Percentiles rank a stretch among this genome's conserved stretches.
Conservation (phyloP, 805 yeast genomes). For the Candida saitoana region DNA sequence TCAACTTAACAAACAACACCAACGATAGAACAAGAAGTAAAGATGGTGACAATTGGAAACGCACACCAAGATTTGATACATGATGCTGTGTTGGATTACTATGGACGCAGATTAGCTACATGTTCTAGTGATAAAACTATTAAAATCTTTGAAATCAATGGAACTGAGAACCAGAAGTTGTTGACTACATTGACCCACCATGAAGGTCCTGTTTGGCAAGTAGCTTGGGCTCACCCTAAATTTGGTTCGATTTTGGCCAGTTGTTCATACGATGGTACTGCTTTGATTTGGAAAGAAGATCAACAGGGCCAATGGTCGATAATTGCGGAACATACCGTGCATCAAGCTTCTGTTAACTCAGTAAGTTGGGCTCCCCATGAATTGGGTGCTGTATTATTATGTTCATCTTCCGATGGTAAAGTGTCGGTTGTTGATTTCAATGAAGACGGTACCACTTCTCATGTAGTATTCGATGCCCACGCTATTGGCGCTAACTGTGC, state of each 20-base stretch:
- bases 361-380: conserved; percentile 98
- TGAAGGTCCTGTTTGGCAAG: conserved; percentile 99
- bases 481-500: conserved; percentile 92
- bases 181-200: conserved; percentile 87
- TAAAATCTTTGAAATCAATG: conserved; percentile 84
- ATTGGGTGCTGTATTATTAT: conserved; percentile 85
- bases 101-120: conserved; percentile 93
- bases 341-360: conserved; percentile 91
- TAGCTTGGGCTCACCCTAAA: conserved; percentile 98
- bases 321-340: conserved; percentile 82
- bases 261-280: conserved; percentile 93
- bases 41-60: conserved; percentile 78
- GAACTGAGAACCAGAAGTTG: conserved; percentile 73
- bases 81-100: conserved; percentile 95
- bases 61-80: conserved; percentile 92
- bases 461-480: conserved; percentile 71
- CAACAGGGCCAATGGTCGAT: conserved; percentile 79
- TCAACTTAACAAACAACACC: neutral
- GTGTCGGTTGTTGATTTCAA: conserved; percentile 87
- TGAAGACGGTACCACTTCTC: conserved; percentile 78
- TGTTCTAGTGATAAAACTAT: conserved; percentile 96
- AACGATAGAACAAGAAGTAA: conserved; percentile 7
- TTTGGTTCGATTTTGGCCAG: conserved; percentile 93
- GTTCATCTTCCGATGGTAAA: conserved; percentile 90
- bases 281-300: conserved; percentile 85